Evolutionary conservation across 768 basidiomycete species (phyloP).

Genomic region (Strobilomyces dryophilus): DNA sequence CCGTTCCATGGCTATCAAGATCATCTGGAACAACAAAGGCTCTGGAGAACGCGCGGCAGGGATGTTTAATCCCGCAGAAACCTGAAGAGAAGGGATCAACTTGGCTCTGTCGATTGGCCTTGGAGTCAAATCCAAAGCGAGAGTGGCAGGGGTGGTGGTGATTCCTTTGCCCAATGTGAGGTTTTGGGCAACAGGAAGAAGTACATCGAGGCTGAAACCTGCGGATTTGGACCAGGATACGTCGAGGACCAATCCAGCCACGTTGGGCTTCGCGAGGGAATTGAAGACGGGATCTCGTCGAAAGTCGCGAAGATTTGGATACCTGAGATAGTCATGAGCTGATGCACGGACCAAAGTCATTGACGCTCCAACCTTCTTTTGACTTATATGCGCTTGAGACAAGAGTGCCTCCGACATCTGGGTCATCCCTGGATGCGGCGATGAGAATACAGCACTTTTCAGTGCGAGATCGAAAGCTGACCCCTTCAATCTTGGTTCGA

Average conservation of each 20-base stretch:
- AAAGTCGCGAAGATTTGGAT: conserved; percentile 4
- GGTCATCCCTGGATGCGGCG: conserved; percentile 3
- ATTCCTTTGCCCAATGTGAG: conserved; percentile 3
- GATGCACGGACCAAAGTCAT: neutral
- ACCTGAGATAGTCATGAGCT: neutral
- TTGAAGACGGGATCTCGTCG: conserved; percentile 1
- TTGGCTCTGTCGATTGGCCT: conserved; percentile 1
- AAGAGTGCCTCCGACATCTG: neutral
- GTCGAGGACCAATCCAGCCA: conserved; percentile 3
- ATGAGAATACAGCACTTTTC: neutral
- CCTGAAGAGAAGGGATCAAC: conserved; percentile 1
- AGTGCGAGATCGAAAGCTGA: conserved; percentile 1
- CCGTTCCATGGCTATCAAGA: neutral
- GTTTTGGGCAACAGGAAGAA: conserved; percentile 6
- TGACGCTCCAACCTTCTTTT: neutral
- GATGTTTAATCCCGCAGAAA: conserved; percentile 1
- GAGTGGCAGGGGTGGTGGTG: neutral
- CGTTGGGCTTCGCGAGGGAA: neutral
- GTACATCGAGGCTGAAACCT: conserved; percentile 1
- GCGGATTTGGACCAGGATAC: neutral
- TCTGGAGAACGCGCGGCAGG: neutral
- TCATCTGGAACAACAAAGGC: conserved; percentile 2
- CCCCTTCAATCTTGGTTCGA: conserved; percentile 1
- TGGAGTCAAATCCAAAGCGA: conserved; percentile 1
- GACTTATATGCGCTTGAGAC: neutral